Percentiles rank a stretch among this genome's conserved stretches.
Evolutionary conservation across 208 protist genomes (phyloP).

Genomic region (Crithidia expoeki): DNA sequence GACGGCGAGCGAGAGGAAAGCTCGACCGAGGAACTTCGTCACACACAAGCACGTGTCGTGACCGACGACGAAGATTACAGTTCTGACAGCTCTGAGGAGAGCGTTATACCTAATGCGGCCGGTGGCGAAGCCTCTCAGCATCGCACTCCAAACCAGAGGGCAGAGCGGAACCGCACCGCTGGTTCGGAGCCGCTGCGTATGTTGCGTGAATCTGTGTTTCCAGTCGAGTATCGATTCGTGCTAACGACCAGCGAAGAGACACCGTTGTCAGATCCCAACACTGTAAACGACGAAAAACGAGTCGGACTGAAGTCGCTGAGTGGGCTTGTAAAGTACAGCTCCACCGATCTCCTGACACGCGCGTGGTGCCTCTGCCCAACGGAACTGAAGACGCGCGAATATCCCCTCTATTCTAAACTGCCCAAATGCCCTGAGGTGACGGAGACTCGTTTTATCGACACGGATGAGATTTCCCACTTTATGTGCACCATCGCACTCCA

Average conservation of each 20-base stretch:
- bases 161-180: slow-evolving; percentile 1
- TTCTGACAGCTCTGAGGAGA: slow-evolving; percentile 38
- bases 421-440: slow-evolving; percentile 41
- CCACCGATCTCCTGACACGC: slow-evolving; percentile 27
- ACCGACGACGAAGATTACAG: slow-evolving; percentile 40
- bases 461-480: slow-evolving; percentile 39
- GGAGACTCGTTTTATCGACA: slow-evolving; percentile 35
- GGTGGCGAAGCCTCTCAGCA: slow-evolving; percentile 10
- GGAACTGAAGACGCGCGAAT: slow-evolving; percentile 29
- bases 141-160: slow-evolving; percentile 11
- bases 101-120: background rate
- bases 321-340: slow-evolving; percentile 42
- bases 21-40: background rate
- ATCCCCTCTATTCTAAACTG: slow-evolving; percentile 34
- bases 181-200: slow-evolving; percentile 22
- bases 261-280: slow-evolving; percentile 12
- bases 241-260: slow-evolving; percentile 13
- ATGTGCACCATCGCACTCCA: slow-evolving; percentile 39
- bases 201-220: slow-evolving; percentile 29
- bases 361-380: slow-evolving; percentile 37
- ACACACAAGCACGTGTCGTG: slow-evolving; percentile 13
- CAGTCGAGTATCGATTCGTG: slow-evolving; percentile 35
- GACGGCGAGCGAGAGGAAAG: slow-evolving; percentile 18
- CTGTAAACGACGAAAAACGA: slow-evolving; percentile 29
- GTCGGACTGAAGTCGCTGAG: slow-evolving; percentile 37